phyloP scores from a whole-genome alignment of 2,329 filamentous ascomycete genomes.

The Pyricularia pennisetigena region DNA sequence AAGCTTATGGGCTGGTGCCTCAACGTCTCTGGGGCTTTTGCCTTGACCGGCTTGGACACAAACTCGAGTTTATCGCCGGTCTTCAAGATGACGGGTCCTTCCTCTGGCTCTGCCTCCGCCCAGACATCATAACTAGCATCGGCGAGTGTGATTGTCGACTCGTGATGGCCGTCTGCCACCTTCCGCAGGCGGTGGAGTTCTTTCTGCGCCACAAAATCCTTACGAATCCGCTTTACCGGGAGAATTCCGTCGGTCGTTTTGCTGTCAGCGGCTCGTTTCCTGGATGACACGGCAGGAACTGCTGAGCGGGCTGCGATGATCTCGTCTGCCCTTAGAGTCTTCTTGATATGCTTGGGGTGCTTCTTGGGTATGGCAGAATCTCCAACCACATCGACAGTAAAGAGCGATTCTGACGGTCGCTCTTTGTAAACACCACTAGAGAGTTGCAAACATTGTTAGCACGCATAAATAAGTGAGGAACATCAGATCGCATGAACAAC shows the following conservation, averaged over 20 bases:
- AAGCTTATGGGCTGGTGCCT: conserved; percentile 72
- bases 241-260: conserved; percentile 66
- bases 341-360: conserved; percentile 47
- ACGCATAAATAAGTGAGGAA: not conserved
- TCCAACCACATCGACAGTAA: conserved; percentile 69
- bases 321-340: conserved; percentile 80
- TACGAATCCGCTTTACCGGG: conserved; percentile 64
- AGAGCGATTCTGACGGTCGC: conserved; percentile 73
- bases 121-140: conserved; percentile 73
- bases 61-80: conserved; percentile 45
- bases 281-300: conserved; percentile 65
- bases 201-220: conserved; percentile 73
- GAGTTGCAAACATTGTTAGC: conserved; percentile 7
- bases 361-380: conserved; percentile 56
- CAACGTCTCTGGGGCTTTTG: conserved; percentile 65
- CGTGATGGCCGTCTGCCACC: conserved; percentile 65
- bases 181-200: conserved; percentile 70
- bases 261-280: conserved; percentile 59
- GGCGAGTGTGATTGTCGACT: conserved; percentile 41
- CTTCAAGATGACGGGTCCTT: conserved; percentile 7
- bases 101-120: conserved; percentile 30
- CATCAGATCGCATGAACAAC: conserved; percentile 9
- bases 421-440: conserved; percentile 75
- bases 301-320: conserved; percentile 80
- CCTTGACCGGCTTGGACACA: conserved; percentile 53